These are phyloP conservation scores for Rubia yunnanensis DNA, from an alignment of 257 asterid genomes.

Conservation along the genomic window DNA sequence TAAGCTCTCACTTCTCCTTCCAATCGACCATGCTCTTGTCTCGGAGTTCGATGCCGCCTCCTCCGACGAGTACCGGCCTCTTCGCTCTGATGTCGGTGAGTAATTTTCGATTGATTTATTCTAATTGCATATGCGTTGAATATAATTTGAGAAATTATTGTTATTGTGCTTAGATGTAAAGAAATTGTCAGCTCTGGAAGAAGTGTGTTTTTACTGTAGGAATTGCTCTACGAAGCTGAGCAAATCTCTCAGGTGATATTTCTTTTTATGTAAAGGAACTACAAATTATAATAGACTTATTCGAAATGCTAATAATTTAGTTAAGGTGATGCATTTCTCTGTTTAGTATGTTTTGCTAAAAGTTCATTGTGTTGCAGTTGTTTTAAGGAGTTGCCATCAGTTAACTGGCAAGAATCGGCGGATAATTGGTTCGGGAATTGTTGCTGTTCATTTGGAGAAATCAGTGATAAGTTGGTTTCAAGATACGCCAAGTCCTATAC, in stretches of 20 bases:
- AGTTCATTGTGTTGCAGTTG: conserved; percentile 25
- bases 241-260: conserved; percentile 52
- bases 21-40: conserved; percentile 79
- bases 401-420: conserved; percentile 85
- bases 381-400: conserved; percentile 85
- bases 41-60: conserved; percentile 40
- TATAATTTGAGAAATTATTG: conserved; percentile 9
- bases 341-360: not conserved
- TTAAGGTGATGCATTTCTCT: not conserved
- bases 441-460: conserved; percentile 90
- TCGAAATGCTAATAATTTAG: no score
- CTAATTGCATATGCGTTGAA: not conserved
- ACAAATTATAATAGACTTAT: not conserved
- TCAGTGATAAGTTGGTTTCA: conserved; percentile 67
- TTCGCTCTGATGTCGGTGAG: conserved; percentile 55
- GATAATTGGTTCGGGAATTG: conserved; percentile 98
- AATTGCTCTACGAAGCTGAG: conserved; percentile 67
- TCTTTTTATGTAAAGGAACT: not conserved
- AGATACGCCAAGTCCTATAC: conserved; percentile 53
- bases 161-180: conserved; percentile 44
- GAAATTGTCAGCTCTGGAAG: conserved; percentile 54
- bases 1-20: conserved; percentile 63
- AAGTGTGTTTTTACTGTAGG: conserved; percentile 78
- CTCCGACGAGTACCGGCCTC: conserved; percentile 27
- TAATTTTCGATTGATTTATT: not conserved